Conservation (phyloP, 2,329 filamentous ascomycete genomes). For the Akanthomyces muscarius region DNA sequence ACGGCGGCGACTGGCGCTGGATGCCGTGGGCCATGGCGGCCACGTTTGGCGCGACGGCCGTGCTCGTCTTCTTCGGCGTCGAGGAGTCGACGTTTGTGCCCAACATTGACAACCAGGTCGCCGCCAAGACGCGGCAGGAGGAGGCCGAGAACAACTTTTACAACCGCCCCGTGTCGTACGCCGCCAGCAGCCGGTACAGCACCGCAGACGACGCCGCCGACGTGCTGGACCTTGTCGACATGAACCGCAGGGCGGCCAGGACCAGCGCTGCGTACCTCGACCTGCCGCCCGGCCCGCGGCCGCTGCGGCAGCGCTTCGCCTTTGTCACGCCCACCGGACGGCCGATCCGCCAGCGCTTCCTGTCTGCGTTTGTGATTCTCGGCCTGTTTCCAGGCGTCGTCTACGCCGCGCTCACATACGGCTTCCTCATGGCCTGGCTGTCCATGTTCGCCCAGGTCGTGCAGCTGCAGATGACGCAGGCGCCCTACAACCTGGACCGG, state of each 20-base stretch:
- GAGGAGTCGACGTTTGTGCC: conserved; percentile 14
- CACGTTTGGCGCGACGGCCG: not conserved
- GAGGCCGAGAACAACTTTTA: not conserved
- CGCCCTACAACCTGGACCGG: not conserved
- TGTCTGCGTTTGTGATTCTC: conserved; percentile 8
- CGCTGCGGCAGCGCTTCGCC: conserved; percentile 4
- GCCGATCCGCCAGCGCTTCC: not conserved
- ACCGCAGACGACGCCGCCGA: not conserved
- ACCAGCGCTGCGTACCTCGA: not conserved
- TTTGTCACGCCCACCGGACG: not conserved
- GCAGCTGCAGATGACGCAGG: not conserved
- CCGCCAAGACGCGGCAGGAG: not conserved
- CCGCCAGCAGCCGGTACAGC: not conserved
- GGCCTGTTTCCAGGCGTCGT: conserved; percentile 1
- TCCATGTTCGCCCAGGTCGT: not conserved
- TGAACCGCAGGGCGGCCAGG: not conserved
- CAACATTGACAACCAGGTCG: not conserved
- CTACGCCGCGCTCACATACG: conserved; percentile 11
- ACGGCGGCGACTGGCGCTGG: conserved; percentile 1
- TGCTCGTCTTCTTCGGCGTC: not conserved
- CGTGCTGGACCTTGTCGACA: not conserved
- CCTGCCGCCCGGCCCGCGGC: not conserved
- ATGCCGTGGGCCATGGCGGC: not conserved
- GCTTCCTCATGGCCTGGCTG: conserved; percentile 12
- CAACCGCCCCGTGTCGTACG: conserved; percentile 3